A percentile compares a stretch with the other conserved stretches of the same genome.
phyloP scores from a whole-genome alignment of 2,329 filamentous ascomycete genomes.

The Neopestalotiopsis clavispora region DNA sequence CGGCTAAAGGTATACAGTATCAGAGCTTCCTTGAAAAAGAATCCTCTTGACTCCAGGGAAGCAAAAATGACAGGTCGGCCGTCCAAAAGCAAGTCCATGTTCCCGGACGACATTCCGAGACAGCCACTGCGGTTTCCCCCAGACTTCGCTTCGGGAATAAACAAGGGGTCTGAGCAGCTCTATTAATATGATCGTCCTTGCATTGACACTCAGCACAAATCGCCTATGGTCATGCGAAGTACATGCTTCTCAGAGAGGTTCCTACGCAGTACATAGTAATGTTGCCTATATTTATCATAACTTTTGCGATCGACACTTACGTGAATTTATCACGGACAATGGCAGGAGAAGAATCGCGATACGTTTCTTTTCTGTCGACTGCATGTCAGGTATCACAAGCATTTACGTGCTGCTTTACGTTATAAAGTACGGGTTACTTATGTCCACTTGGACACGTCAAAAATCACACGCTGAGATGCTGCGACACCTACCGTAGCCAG shows the following conservation, averaged over 20 bases:
- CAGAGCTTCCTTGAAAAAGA: background rate
- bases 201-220: too few relatives aligned
- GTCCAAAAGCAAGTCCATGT: background rate
- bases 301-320: background rate
- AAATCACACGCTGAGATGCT: background rate
- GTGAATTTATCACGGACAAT: background rate
- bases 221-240: too few relatives aligned
- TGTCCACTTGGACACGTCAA: background rate
- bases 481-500: too few relatives aligned
- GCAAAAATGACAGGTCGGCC: conserved; percentile 4
- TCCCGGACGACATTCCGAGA: background rate
- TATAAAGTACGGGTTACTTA: background rate
- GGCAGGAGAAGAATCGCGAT: background rate
- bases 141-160: background rate
- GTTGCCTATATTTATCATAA: background rate
- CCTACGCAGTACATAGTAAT: too few relatives aligned
- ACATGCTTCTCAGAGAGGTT: too few relatives aligned
- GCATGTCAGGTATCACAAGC: background rate
- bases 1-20: background rate
- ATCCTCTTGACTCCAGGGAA: background rate
- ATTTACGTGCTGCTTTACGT: background rate
- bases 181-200: background rate
- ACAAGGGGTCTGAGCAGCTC: background rate
- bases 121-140: background rate
- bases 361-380: background rate